Percentiles rank a stretch among this genome's conserved stretches.
Evolutionary conservation across 805 yeast species (phyloP).

Genomic region (Myxozyma melibiosi): DNA sequence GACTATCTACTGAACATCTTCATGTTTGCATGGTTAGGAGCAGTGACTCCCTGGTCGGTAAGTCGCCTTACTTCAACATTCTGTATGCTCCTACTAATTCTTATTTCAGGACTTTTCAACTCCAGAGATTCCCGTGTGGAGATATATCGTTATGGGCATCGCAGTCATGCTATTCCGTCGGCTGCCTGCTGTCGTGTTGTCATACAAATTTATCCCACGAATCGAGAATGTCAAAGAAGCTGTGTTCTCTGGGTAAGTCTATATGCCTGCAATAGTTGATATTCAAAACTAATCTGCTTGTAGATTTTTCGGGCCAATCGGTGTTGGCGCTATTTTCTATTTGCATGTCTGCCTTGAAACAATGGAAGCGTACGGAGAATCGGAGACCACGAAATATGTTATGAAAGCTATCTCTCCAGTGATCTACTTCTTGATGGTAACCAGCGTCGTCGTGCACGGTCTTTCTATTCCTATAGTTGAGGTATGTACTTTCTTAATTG

Average conservation of each 20-base stretch:
- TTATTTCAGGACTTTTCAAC: slow-evolving; percentile 47
- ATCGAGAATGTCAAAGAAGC: slow-evolving; percentile 68
- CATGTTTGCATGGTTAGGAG: slow-evolving; percentile 69
- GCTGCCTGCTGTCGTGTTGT: slow-evolving; percentile 45
- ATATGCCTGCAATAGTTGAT: slow-evolving; percentile 36
- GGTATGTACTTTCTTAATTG: slow-evolving; percentile 1
- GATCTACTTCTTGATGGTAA: slow-evolving; percentile 66
- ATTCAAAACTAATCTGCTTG: slow-evolving; percentile 71
- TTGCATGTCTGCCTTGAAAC: slow-evolving; percentile 17
- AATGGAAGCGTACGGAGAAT: slow-evolving; percentile 6
- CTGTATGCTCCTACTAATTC: background rate
- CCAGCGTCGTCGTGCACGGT: slow-evolving; percentile 77
- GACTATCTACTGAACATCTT: slow-evolving; percentile 67
- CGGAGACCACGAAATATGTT: slow-evolving; percentile 43
- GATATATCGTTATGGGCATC: slow-evolving; percentile 41
- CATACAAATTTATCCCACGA: slow-evolving; percentile 59
- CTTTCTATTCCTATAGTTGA: slow-evolving; percentile 21
- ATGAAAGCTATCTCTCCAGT: slow-evolving; percentile 65
- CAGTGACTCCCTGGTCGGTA: slow-evolving; percentile 67
- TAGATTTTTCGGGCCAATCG: slow-evolving; percentile 72
- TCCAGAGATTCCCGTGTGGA: slow-evolving; percentile 39
- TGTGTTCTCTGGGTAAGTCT: slow-evolving; percentile 56
- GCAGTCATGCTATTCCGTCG: slow-evolving; percentile 42
- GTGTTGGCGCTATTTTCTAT: slow-evolving; percentile 67
- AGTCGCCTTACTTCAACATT: slow-evolving; percentile 14